Base-by-base conservation (phyloP, 768 basidiomycete species). In the Russula griseocarnosa region DNA sequence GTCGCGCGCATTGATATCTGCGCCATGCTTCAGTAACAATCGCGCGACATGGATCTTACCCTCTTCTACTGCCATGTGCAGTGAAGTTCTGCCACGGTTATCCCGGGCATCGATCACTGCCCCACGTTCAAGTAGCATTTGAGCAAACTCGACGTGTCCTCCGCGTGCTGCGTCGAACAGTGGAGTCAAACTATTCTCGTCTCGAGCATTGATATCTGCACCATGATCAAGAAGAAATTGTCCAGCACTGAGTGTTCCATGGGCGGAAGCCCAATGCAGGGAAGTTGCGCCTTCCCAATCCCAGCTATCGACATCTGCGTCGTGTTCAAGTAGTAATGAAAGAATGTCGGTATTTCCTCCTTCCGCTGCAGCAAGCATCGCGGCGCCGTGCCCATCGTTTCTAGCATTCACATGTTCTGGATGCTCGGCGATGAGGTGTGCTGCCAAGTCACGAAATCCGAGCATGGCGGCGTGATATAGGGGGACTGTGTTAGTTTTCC, bases 331-430 rank as follows among this genome's bases (percentile, higher is more conserved):
- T 44, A 44, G 20, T n/a, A 44, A n/a, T 20, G 20, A 7, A 5
- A 44, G 8, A 44, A 44, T 9, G 20, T 44, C 42, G 8, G 7
- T 7, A n/a, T 44, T 6, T n/a, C 42, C 42, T 20, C 2, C 42
- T 44, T 0, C n/a, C 42, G 20, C 20, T 3, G 42, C 20, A 44
- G 7, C 42, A 9, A 8, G 42, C 1, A n/a, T n/a, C 42, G 42
- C 6, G 8, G 42, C n/a, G 1, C 5, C 6, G 0, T 5, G 3
- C 8, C 44, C 0, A 9, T 0, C 8, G 3, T 10, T 9, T 10
- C 20, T 46, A 20, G 44, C 9, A n/a, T 46, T 22, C 9, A 46
- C 44, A 46, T 46, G n/a, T 4, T 46, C 44, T n/a, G 44, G 44
- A 11, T 46, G 44, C 3, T 46, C 10, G 9, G 44, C 3, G 44